Evolutionary conservation across 2,329 filamentous ascomycete genomes (phyloP).

Genomic region (Aspergillus floridensis): DNA sequence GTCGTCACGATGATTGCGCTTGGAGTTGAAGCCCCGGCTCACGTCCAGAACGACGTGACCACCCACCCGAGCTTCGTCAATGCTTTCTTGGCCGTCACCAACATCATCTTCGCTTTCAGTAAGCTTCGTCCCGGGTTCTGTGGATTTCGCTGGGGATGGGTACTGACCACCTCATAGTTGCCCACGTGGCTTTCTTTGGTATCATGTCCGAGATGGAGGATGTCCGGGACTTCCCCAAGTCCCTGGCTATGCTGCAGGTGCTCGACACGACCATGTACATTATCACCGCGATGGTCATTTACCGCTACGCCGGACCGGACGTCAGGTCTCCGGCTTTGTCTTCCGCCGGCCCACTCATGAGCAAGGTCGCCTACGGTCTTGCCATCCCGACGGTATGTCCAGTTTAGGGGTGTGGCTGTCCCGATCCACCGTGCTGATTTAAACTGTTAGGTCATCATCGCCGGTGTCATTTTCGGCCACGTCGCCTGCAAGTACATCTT

Average conservation of each 20-base stretch:
- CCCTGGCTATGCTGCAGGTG: slow-evolving; percentile 60
- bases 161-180: slow-evolving; percentile 29
- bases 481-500: slow-evolving; percentile 67
- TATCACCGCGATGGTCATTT: slow-evolving; percentile 64
- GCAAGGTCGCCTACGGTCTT: slow-evolving; percentile 65
- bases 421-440: too few relatives aligned
- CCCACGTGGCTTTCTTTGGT: slow-evolving; percentile 65
- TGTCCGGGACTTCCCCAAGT: slow-evolving; percentile 59
- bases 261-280: slow-evolving; percentile 62
- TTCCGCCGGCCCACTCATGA: slow-evolving; percentile 55
- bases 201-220: slow-evolving; percentile 64
- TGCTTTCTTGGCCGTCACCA: slow-evolving; percentile 60
- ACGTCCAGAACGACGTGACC: slow-evolving; percentile 34
- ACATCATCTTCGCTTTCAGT: slow-evolving; percentile 70
- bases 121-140: neutral
- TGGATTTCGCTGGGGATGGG: neutral
- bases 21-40: slow-evolving; percentile 50
- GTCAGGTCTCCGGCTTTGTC: slow-evolving; percentile 66
- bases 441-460: slow-evolving; percentile 52
- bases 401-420: too few relatives aligned
- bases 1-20: slow-evolving; percentile 65
- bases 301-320: slow-evolving; percentile 60
- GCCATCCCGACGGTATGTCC: slow-evolving; percentile 57
- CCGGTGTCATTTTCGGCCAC: slow-evolving; percentile 66
- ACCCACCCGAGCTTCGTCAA: slow-evolving; percentile 48